Percentiles rank a stretch among this genome's conserved stretches.
phyloP scores from a whole-genome alignment of 2,329 filamentous ascomycete genomes.

The Ramularia endophylla region DNA sequence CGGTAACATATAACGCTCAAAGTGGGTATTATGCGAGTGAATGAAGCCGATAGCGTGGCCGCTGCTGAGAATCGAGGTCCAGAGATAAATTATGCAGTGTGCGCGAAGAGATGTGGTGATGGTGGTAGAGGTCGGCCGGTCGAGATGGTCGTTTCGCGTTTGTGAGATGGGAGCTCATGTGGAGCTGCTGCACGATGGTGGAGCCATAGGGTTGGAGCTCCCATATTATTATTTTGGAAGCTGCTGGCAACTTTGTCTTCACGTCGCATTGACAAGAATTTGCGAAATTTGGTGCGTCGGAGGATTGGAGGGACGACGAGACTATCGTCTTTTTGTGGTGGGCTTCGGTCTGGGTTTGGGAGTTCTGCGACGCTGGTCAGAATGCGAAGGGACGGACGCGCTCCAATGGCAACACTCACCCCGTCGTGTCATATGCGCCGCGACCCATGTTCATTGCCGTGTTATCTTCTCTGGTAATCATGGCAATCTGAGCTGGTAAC shows the following conservation, averaged over 20 bases:
- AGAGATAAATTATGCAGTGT: conserved; percentile 5
- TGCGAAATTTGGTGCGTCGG: background rate
- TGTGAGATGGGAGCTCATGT: background rate
- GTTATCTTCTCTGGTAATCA: conserved; percentile 38
- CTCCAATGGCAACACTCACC: conserved; percentile 18
- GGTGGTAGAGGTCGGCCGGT: conserved; percentile 1
- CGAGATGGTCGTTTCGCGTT: conserved; percentile 1
- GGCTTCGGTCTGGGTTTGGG: conserved; percentile 40
- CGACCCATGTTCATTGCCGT: conserved; percentile 42
- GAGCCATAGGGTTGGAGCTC: too few species aligned
- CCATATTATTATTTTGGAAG: too few species aligned
- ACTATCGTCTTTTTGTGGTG: conserved; percentile 25
- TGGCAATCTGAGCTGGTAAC: conserved; percentile 21
- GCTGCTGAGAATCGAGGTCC: conserved; percentile 3
- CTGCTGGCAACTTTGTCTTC: too few species aligned
- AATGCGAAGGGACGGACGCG: background rate
- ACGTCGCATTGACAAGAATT: too few species aligned
- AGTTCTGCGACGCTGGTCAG: conserved; percentile 24
- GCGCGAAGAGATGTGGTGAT: conserved; percentile 7
- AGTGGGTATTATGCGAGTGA: conserved; percentile 16
- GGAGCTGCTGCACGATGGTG: background rate
- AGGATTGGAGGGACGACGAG: background rate
- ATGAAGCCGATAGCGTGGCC: conserved; percentile 5
- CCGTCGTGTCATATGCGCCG: conserved; percentile 46
- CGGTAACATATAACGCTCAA: conserved; percentile 13